Evolutionary conservation across 2,329 filamentous ascomycete species (phyloP).

Genomic region (Orbilia quercus): DNA sequence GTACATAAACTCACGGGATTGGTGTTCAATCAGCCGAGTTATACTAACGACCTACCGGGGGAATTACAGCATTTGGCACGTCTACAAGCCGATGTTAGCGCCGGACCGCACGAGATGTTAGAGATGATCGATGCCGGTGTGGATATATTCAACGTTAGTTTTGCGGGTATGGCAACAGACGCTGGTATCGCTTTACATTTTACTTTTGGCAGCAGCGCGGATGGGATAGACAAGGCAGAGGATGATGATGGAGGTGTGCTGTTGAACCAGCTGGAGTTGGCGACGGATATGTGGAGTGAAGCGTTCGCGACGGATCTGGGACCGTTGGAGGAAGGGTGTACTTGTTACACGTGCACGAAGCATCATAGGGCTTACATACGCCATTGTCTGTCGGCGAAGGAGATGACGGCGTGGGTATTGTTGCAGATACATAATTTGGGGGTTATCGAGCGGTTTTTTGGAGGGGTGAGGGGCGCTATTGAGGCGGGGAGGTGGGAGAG

Average conservation of each 20-base stretch:
- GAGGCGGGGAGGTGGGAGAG: constrained; percentile 68
- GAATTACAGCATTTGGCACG: constrained; percentile 74
- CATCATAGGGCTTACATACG: constrained; percentile 90
- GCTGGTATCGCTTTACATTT: constrained; percentile 87
- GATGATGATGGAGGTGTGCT: constrained; percentile 40
- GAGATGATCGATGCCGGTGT: constrained; percentile 79
- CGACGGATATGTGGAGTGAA: constrained; percentile 79
- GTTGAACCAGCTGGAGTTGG: constrained; percentile 68
- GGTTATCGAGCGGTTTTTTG: constrained; percentile 78
- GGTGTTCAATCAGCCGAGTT: constrained; percentile 77
- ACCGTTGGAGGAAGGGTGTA: constrained; percentile 74
- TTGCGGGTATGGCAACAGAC: constrained; percentile 79
- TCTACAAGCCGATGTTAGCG: constrained; percentile 76
- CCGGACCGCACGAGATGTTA: constrained; percentile 80
- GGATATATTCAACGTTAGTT: constrained; percentile 82
- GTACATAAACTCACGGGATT: constrained; percentile 73
- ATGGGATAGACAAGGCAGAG: constrained; percentile 13
- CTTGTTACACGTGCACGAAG: constrained; percentile 82
- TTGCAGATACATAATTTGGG: constrained; percentile 92
- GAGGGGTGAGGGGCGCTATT: constrained; percentile 74
- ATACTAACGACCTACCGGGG: constrained; percentile 74
- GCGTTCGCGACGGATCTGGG: constrained; percentile 71
- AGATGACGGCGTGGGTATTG: constrained; percentile 96
- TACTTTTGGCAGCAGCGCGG: constrained; percentile 70
- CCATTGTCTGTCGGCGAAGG: constrained; percentile 87